phyloP scores from a whole-genome alignment of 805 yeast genomes.

The Pichia cabralensis region DNA sequence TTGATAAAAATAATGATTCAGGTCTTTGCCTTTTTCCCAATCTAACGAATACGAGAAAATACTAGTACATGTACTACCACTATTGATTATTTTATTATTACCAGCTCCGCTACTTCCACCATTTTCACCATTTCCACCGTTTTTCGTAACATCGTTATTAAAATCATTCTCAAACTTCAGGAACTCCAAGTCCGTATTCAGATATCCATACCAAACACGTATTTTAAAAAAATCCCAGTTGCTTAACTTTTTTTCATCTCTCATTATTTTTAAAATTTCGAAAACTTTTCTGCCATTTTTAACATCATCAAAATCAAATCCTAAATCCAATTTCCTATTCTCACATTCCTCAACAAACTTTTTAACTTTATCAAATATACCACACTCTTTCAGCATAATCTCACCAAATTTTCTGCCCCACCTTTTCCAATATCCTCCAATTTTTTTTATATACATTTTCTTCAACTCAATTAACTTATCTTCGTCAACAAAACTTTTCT shows the following conservation, averaged over 20 bases:
- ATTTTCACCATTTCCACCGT: too few species aligned
- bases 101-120: background rate
- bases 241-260: constrained; percentile 4
- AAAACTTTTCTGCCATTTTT: constrained; percentile 7
- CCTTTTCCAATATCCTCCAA: constrained; percentile 83
- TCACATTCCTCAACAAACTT: constrained; percentile 5
- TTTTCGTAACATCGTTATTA: too few species aligned
- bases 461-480: constrained; percentile 32
- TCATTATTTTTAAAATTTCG: constrained; percentile 8
- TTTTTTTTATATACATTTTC: constrained; percentile 42
- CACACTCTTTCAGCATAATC: constrained; percentile 3
- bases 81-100: constrained; percentile 13
- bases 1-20: constrained; percentile 45
- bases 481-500: constrained; percentile 30
- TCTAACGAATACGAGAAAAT: constrained; percentile 23
- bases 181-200: constrained; percentile 57
- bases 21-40: constrained; percentile 19
- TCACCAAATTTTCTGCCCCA: constrained; percentile 38
- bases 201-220: constrained; percentile 53
- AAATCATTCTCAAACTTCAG: constrained; percentile 25
- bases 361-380: background rate
- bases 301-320: constrained; percentile 11
- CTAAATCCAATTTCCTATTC: constrained; percentile 3
- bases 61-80: constrained; percentile 30
- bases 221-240: constrained; percentile 47